phyloP scores from a whole-genome alignment of 495 filamentous ascomycete genomes.

The Aspergillus cavernicola region DNA sequence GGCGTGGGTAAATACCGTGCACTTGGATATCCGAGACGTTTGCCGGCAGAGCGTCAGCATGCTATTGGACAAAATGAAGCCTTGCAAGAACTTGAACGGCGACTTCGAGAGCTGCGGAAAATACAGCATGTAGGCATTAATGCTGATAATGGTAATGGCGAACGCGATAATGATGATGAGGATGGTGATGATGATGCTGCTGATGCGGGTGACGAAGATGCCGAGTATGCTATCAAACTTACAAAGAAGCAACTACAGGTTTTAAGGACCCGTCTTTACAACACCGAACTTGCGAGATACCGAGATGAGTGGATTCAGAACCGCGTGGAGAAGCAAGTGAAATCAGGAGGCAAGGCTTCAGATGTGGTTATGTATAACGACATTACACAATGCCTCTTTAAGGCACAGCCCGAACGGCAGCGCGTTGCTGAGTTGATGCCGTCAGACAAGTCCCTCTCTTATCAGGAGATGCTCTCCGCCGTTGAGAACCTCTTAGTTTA shows the following conservation, averaged over 20 bases:
- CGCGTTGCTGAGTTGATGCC: slow-evolving; percentile 1
- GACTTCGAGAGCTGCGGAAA: not conserved
- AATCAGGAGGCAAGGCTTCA: slow-evolving; percentile 2
- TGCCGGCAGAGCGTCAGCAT: not conserved
- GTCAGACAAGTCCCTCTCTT: slow-evolving; percentile 1
- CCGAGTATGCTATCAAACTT: not conserved
- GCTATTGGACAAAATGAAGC: not conserved
- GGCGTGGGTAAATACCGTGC: not conserved
- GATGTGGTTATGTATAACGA: slow-evolving; percentile 7
- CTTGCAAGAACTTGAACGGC: not conserved
- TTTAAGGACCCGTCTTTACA: slow-evolving; percentile 1
- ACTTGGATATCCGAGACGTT: not conserved
- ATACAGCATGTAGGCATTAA: too few relatives aligned
- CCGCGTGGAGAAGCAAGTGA: slow-evolving; percentile 1
- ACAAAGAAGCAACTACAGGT: slow-evolving; percentile 1
- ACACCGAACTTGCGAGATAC: not conserved
- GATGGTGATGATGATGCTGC: not conserved
- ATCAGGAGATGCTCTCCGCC: slow-evolving; percentile 10
- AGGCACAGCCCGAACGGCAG: slow-evolving; percentile 8
- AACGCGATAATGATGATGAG: not conserved
- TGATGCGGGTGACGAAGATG: not conserved
- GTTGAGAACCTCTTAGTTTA: slow-evolving; percentile 3
- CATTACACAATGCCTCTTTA: slow-evolving; percentile 7
- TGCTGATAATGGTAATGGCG: too few relatives aligned
- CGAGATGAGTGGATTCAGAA: slow-evolving; percentile 6